Percentiles rank a stretch among this genome's conserved stretches.
phyloP scores from a whole-genome alignment of 2,329 filamentous ascomycete species.

The Trichoderma sp. region DNA sequence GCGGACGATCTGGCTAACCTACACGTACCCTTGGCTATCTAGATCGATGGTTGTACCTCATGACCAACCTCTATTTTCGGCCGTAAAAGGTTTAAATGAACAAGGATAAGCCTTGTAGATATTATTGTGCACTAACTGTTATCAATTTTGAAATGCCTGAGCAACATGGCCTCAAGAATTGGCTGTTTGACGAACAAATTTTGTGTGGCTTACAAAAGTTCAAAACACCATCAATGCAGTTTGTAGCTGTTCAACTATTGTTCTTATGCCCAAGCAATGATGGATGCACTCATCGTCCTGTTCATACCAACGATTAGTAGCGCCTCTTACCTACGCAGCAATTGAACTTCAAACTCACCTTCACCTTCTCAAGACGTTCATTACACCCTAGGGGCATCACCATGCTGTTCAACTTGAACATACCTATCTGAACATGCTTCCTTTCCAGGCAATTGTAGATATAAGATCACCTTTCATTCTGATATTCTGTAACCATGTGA shows the following conservation, averaged over 20 bases:
- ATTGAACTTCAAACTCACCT: neutral
- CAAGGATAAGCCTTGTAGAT: neutral
- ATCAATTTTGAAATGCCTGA: neutral
- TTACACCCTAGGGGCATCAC: neutral
- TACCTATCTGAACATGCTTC: neutral
- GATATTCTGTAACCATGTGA: neutral
- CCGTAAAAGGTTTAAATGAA: neutral
- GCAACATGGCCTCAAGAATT: neutral
- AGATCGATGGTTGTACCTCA: neutral
- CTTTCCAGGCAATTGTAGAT: neutral
- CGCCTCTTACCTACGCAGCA: neutral
- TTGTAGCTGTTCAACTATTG: neutral
- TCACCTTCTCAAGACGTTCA: neutral
- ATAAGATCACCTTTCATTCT: neutral
- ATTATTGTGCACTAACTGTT: neutral
- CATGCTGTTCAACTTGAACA: neutral
- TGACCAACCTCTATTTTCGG: neutral
- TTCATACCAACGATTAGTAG: neutral
- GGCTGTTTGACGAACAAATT: neutral
- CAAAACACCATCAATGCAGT: neutral
- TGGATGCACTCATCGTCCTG: neutral
- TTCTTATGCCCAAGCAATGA: neutral
- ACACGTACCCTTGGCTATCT: neutral
- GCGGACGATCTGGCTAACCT: neutral
- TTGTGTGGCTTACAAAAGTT: neutral